Conservation (phyloP, 352 stramenopile species). For the Globisporangium ultimum region DNA sequence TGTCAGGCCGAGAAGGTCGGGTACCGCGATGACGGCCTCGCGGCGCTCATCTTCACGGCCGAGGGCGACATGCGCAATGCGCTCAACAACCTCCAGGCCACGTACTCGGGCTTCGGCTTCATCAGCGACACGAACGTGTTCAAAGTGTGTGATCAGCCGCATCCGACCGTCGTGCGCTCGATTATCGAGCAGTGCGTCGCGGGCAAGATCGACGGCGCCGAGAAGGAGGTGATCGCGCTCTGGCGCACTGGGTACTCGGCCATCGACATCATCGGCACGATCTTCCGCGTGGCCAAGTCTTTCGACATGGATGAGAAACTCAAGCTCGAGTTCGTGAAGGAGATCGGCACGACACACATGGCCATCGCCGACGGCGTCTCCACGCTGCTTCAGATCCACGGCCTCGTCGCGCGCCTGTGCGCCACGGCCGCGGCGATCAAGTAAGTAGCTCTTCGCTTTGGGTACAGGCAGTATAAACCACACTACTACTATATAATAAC, state of each 20-base stretch:
- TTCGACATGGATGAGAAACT: slow-evolving; percentile 81
- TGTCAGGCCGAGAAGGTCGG: slow-evolving; percentile 90
- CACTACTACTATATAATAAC: no score
- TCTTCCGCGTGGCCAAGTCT: slow-evolving; percentile 96
- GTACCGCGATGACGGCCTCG: slow-evolving; percentile 91
- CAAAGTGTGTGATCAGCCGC: slow-evolving; percentile 95
- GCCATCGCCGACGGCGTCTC: slow-evolving; percentile 92
- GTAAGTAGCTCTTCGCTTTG: no score
- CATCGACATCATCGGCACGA: slow-evolving; percentile 96
- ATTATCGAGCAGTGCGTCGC: slow-evolving; percentile 68
- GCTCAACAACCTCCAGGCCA: slow-evolving; percentile 99
- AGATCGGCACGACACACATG: slow-evolving; percentile 91
- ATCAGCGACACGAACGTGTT: slow-evolving; percentile 96
- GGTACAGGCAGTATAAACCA: no score
- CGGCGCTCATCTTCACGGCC: slow-evolving; percentile 98
- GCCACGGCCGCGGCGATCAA: slow-evolving; percentile 24
- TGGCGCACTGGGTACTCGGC: slow-evolving; percentile 93
- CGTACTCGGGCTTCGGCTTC: slow-evolving; percentile 91
- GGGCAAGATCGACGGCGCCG: slow-evolving; percentile 83
- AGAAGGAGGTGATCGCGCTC: slow-evolving; percentile 66
- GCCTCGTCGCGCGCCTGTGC: slow-evolving; percentile 84
- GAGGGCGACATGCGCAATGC: slow-evolving; percentile 99
- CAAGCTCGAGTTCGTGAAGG: slow-evolving; percentile 91
- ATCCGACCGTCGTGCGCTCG: slow-evolving; percentile 83
- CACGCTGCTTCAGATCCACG: slow-evolving; percentile 93